Evolutionary conservation across 1,284 basidiomycete genomes (phyloP).

Genomic region (Apiotrichum gracile): DNA sequence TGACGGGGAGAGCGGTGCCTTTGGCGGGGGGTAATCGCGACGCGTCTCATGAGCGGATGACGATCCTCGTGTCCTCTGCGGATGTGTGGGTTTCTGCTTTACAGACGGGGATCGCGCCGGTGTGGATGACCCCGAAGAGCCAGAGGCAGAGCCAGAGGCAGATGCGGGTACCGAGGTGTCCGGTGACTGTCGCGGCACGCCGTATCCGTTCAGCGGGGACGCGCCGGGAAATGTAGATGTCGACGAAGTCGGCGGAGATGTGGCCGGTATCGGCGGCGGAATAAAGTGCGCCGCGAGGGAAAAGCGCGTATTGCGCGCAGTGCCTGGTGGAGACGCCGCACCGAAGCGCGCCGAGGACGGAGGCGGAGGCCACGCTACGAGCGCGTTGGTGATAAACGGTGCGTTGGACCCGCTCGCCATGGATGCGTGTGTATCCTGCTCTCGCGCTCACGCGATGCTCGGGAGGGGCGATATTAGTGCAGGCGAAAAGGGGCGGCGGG

Average conservation of each 20-base stretch:
- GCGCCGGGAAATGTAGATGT: slow-evolving; percentile 1
- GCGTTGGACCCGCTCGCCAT: slow-evolving; percentile 33
- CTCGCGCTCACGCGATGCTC: not conserved
- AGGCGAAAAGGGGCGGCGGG: not conserved
- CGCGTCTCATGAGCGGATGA: no score
- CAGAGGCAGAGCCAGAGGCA: not conserved
- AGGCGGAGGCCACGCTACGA: slow-evolving; percentile 37
- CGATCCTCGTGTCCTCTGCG: no score
- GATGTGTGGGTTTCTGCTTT: not conserved
- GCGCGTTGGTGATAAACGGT: slow-evolving; percentile 36
- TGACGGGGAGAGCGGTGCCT: slow-evolving; percentile 30
- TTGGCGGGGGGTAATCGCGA: slow-evolving; percentile 31
- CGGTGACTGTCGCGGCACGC: slow-evolving; percentile 1
- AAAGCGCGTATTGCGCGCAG: slow-evolving; percentile 11
- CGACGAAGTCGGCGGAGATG: not conserved
- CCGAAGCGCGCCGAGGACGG: slow-evolving; percentile 22
- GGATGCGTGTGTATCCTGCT: not conserved
- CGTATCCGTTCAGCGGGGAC: not conserved
- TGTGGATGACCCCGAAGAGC: not conserved
- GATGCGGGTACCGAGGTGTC: no score
- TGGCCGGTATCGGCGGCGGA: not conserved
- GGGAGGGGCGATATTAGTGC: not conserved
- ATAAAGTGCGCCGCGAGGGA: not conserved
- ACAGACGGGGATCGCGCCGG: slow-evolving; percentile 2
- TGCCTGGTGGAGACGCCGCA: slow-evolving; percentile 21